phyloP scores from a whole-genome alignment of 192 early-diverging fungal species.

The Backusella sp. region DNA sequence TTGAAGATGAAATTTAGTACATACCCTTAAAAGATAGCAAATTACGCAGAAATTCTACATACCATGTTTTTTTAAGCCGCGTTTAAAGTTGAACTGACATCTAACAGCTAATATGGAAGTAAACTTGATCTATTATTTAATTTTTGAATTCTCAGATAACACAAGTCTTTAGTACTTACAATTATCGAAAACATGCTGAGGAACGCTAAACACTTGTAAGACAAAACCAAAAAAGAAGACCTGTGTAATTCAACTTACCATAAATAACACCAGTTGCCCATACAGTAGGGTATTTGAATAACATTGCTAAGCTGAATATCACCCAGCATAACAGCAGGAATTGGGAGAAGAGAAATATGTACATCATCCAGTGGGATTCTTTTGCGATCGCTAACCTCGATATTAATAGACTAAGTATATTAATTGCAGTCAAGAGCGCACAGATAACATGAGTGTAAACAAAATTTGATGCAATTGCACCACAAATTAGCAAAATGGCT shows the following conservation, averaged over 20 bases:
- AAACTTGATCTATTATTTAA: neutral
- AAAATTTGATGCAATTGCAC: neutral
- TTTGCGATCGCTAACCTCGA: neutral
- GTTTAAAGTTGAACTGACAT: constrained; percentile 1
- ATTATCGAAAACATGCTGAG: neutral
- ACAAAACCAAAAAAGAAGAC: neutral
- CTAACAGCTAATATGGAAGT: neutral
- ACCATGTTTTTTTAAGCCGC: neutral
- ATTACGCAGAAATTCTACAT: neutral
- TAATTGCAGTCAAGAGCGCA: neutral
- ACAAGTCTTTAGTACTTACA: neutral
- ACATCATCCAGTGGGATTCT: neutral
- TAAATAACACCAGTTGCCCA: neutral
- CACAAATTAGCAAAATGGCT: neutral
- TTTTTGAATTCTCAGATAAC: neutral
- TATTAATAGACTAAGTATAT: neutral
- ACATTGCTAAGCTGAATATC: neutral
- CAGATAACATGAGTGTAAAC: neutral
- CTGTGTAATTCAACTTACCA: neutral
- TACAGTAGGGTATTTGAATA: neutral
- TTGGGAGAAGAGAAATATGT: neutral
- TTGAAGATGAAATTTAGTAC: neutral
- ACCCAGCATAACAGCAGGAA: neutral
- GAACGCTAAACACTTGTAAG: neutral
- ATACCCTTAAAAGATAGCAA: neutral